Evolutionary conservation across 352 stramenopile genomes (phyloP), one percentile per base, ranked within the genome.

Genomic region (Pythium phragmitis): DNA sequence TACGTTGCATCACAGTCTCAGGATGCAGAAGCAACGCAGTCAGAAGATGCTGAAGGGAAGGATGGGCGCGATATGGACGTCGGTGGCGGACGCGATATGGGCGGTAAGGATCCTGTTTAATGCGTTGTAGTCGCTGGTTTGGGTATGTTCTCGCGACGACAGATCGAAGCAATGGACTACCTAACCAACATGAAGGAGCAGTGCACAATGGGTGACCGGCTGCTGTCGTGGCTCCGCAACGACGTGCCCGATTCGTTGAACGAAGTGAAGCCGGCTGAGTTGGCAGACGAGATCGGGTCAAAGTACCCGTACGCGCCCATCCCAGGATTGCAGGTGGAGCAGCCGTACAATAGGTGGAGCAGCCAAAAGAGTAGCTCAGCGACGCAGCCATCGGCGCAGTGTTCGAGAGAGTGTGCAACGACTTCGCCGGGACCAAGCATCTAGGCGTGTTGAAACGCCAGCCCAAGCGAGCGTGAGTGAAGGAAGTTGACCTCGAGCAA

Each of bases 131-230:
- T 58, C 19, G 16, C 30, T 21, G 51, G 36, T 17, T 2, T 34
- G 3, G 51, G 51, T 3, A 34, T 47, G 34, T 58, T 58, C 34
- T 58, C 51, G 16, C 51, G 33, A 28, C 7, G 7, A 3, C 30
- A 45, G 51, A 58, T 58, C 8, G 51, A 58, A n/a, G 36, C 51
- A 17, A 58, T 58, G 51, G 13, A 34, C 36, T 17, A 45, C 8
- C 51, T 58, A 3, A n/a, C 4, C 19, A n/a, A 4, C 7, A 30
- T 58, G 8, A 58, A 58, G 34, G 7, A 33, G 19, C 3, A 45
- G 8, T 30, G 30, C 19, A n/a, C 45, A 26, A 28, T 47, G 8
- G 51, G 30, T 16, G 33, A 58, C 6, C 4, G 7, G 8, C 17
- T 58, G 34, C n/a, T 7, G 2, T 5, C 28, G 17, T 55, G 48